Evolutionary conservation across 768 basidiomycete species (phyloP), one percentile per base, ranked within the genome.

Genomic region (Holtermanniella nyarrowii): DNA sequence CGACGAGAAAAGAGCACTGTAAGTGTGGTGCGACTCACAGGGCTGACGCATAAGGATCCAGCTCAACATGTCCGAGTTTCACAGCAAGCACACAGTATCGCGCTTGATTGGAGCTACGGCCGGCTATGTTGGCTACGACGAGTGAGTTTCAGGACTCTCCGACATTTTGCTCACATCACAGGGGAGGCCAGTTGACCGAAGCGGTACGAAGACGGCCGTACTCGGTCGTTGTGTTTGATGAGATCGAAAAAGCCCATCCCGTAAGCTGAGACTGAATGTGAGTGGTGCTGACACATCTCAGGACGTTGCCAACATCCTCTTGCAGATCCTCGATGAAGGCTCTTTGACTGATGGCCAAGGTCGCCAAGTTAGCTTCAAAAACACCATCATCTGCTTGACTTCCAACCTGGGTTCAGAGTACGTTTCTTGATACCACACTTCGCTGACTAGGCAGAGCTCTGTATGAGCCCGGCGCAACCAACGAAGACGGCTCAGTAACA

Each of bases 31-130:
- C 42, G 51, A 26, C 14, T 53, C 26, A 23, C 5, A 10, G 21
- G n/a, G 16, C 45, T 59, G 43, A 23, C 26, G 2, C 12, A 16
- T 7, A 54, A 86, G 84, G 49, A 88, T 90, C 57, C 86, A 83
- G 53, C 88, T 93, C 65, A 91, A 95, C 60, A 90, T 93, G 88
- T 85, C 86, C n/a, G 87, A 95, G 66, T 93, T 96, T 72, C 89
- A 88, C 16, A 88, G 91, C 58, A 80, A 89, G 49, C 88, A 96
- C 64, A 88, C 88, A 0, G 83, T 96, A 48, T 87, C 88, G 0
- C 78, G 89, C 3, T 75, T 96, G 21, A 88, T 96, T 47, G 93
- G 91, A 50, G 86, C 88, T 1, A 86, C 89, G 0, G 88, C 91
- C 5, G 91, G 91, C 3, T 93, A 90, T 63, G 83, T 95, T 40